Percentiles rank a stretch among this genome's conserved stretches.
Conservation (phyloP, 805 yeast species). For the Lipomyces sp. region DNA sequence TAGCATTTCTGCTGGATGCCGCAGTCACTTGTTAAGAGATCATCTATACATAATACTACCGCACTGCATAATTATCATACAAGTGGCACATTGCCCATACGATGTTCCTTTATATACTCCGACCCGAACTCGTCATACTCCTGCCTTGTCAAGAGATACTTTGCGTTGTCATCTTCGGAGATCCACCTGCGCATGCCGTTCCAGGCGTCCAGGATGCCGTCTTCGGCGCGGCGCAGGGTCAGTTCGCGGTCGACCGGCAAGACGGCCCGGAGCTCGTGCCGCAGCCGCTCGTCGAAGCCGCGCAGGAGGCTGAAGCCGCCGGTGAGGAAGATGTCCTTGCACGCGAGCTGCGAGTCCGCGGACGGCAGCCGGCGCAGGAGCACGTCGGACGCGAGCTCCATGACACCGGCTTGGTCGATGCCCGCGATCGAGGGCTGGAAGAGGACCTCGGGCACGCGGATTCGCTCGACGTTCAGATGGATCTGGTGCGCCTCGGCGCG, state of each 20-base stretch:
- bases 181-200: conserved; percentile 88
- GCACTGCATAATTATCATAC: background rate
- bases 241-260: conserved; percentile 67
- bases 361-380: conserved; percentile 57
- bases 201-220: conserved; percentile 85
- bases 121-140: conserved; percentile 89
- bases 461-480: conserved; percentile 85
- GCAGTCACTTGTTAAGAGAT: too few species aligned
- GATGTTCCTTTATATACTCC: conserved; percentile 84
- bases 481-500: conserved; percentile 86
- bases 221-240: conserved; percentile 57
- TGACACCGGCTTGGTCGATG: conserved; percentile 90
- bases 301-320: conserved; percentile 77
- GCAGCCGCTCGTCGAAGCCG: conserved; percentile 66
- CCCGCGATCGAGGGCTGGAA: conserved; percentile 95
- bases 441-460: conserved; percentile 85
- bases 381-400: conserved; percentile 69
- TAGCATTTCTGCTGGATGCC: too few species aligned
- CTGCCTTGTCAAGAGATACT: conserved; percentile 51
- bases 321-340: conserved; percentile 65
- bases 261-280: conserved; percentile 61
- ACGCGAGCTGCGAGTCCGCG: conserved; percentile 49
- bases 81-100: conserved; percentile 55
- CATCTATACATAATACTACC: too few species aligned
- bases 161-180: conserved; percentile 43